These are phyloP conservation scores for Asterionellopsis glacialis DNA, from an alignment of 108 stramenopile species.

Conservation along the genomic window DNA sequence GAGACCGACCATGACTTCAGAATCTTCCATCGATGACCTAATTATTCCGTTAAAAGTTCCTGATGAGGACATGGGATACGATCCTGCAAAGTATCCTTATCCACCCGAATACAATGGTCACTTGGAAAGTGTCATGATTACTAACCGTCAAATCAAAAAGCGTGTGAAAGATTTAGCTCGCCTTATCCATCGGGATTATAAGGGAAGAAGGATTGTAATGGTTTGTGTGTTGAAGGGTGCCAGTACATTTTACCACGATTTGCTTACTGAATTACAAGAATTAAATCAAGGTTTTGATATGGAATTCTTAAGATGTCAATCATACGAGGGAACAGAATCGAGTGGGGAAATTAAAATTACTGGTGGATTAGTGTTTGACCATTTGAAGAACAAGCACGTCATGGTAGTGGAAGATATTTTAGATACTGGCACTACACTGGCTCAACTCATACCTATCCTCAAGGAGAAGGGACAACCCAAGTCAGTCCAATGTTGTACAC, in stretches of 20 bases:
- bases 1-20: too few relatives aligned
- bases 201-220: constrained; percentile 46
- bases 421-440: constrained; percentile 60
- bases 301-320: constrained; percentile 50
- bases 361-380: constrained; percentile 22
- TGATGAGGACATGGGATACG: too few relatives aligned
- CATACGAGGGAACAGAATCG: constrained; percentile 41
- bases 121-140: constrained; percentile 37
- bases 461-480: constrained; percentile 16
- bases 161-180: constrained; percentile 28
- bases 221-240: constrained; percentile 59
- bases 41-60: too few relatives aligned
- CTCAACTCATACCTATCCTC: constrained; percentile 33
- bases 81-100: constrained; percentile 8
- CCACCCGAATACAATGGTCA: constrained; percentile 61
- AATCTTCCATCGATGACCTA: too few relatives aligned
- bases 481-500: constrained; percentile 34
- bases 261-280: constrained; percentile 38
- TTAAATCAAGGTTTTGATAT: constrained; percentile 39
- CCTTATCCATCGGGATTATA: constrained; percentile 40
- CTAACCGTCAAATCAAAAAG: constrained; percentile 22
- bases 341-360: constrained; percentile 35
- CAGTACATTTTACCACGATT: constrained; percentile 40
- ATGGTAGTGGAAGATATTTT: constrained; percentile 68
- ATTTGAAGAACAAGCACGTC: constrained; percentile 34